Base-by-base conservation (phyloP, 371 early-diverging fungal species). In the Actinomortierella wolfii region DNA sequence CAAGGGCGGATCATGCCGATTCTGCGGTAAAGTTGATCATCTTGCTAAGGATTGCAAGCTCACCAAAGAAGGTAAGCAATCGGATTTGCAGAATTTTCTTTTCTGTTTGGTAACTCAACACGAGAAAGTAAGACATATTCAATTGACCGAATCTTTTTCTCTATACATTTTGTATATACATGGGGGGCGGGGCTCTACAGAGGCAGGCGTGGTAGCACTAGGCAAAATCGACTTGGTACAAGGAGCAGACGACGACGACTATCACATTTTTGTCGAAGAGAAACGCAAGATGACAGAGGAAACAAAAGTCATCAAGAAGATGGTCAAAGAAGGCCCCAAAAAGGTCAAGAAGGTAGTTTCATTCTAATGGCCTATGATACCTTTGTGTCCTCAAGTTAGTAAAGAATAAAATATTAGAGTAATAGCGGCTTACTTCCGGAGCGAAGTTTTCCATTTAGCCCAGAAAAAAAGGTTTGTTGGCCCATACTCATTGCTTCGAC, bases 1-100 rank as follows among this genome's bases (percentile, higher is more conserved):
- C 1, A 91, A 95, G 57, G 97, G 97, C 41, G 97, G 97, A 9
- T 76, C 87, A 34, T 97, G 97, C 79, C 83, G 86, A 49, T 92
- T 86, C 77, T 97, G 97, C 64, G 90, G 91, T 21, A 86, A 89
- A 53, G 88, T 90, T 1, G 84, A 89, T 64, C 97, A 97, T 71
- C 80, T 93, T 43, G 92, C 92, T 3, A 88, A 83, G 59, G 94
- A 97, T 55, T 97, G 97, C 78, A 85, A 81, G 49, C 68, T 87
- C 47, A 84, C 83, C 20, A 80, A 80, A 57, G 85, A 87, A 45
- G 76, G 61, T 61, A 40, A 41, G 26, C 34, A 34, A 34, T 34
- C 11, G 34, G 34, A 34, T 34, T 11, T 4, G 34, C 34, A 11
- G 11, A 4, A 34, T 34, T 11, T 34, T 4, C 7, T 34, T 34